Evolutionary conservation across 2,329 filamentous ascomycete genomes (phyloP).

Genomic region (Aspergillus puulaauensis): DNA sequence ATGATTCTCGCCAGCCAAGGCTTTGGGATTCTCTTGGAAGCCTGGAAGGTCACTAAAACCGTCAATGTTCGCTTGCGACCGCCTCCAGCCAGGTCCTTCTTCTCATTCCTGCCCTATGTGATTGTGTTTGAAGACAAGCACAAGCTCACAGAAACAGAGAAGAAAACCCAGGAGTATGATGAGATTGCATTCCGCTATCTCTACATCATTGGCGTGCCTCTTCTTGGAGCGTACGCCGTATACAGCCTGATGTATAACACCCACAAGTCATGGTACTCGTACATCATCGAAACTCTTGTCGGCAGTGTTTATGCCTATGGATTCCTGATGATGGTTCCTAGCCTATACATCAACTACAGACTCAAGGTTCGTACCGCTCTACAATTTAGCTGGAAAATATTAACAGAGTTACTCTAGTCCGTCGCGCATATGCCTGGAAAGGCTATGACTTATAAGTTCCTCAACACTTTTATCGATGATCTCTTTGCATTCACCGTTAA

Average conservation of each 20-base stretch:
- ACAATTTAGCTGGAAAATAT: background rate
- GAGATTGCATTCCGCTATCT: slow-evolving; percentile 97
- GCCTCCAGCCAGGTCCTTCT: slow-evolving; percentile 63
- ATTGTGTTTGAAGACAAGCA: slow-evolving; percentile 95
- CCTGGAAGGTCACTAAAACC: slow-evolving; percentile 95
- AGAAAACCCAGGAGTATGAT: slow-evolving; percentile 98
- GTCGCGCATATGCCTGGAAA: slow-evolving; percentile 96
- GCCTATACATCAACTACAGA: slow-evolving; percentile 97
- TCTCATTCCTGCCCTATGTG: slow-evolving; percentile 76
- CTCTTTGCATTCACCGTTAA: slow-evolving; percentile 99
- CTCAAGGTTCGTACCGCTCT: slow-evolving; percentile 64
- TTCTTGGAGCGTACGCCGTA: slow-evolving; percentile 81
- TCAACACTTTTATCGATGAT: slow-evolving; percentile 99
- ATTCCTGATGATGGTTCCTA: slow-evolving; percentile 98
- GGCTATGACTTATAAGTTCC: slow-evolving; percentile 97
- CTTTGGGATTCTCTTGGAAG: slow-evolving; percentile 73
- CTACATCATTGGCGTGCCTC: slow-evolving; percentile 85
- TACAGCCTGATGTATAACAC: slow-evolving; percentile 92
- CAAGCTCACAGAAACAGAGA: slow-evolving; percentile 88
- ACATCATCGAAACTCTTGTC: slow-evolving; percentile 90
- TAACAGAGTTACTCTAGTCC: slow-evolving; percentile 40
- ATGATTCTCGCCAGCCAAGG: slow-evolving; percentile 97
- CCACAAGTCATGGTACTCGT: slow-evolving; percentile 98
- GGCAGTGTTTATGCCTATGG: slow-evolving; percentile 97
- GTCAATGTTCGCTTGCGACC: slow-evolving; percentile 82